Percentiles rank a stretch among this genome's conserved stretches.
phyloP scores from a whole-genome alignment of 1,139 yeast species.

The Kodamaea ohmeri region DNA sequence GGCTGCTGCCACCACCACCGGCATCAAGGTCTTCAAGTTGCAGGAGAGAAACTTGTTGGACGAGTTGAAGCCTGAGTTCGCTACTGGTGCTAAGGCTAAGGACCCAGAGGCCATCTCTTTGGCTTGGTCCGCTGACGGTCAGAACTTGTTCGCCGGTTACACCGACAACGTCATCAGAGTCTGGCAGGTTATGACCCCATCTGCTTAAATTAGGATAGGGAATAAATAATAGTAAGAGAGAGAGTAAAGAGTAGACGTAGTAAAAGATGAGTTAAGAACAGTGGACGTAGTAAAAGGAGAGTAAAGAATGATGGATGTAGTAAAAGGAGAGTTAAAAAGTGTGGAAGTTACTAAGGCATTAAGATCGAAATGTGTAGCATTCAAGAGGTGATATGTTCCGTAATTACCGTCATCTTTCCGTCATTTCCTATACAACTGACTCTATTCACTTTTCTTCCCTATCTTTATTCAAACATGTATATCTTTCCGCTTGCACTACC shows the following conservation, averaged over 20 bases:
- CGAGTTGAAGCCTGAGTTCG: constrained; percentile 98
- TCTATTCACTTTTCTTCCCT: not conserved
- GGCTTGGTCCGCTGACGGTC: constrained; percentile 99
- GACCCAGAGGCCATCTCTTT: constrained; percentile 98
- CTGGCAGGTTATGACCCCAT: constrained; percentile 99
- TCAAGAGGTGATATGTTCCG: too few relatives aligned
- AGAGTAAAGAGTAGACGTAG: too few relatives aligned
- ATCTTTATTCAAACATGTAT: constrained; percentile 49
- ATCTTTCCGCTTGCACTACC: constrained; percentile 95
- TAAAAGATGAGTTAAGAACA: too few relatives aligned
- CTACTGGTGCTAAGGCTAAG: constrained; percentile 85
- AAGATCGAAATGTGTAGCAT: too few relatives aligned
- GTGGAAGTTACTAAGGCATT: too few relatives aligned
- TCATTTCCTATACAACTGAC: not conserved
- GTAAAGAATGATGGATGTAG: too few relatives aligned
- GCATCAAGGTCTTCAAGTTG: constrained; percentile 98
- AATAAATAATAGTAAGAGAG: not conserved
- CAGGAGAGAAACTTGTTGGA: constrained; percentile 95
- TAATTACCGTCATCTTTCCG: too few relatives aligned
- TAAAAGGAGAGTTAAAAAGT: too few relatives aligned
- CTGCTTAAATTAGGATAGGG: constrained; percentile 36
- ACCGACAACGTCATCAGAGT: constrained; percentile 99
- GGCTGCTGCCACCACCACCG: constrained; percentile 98
- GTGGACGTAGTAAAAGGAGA: too few relatives aligned
- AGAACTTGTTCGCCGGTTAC: constrained; percentile 99